phyloP scores from a whole-genome alignment of 179 eudicot genomes.

The Actinidia chinensis region DNA sequence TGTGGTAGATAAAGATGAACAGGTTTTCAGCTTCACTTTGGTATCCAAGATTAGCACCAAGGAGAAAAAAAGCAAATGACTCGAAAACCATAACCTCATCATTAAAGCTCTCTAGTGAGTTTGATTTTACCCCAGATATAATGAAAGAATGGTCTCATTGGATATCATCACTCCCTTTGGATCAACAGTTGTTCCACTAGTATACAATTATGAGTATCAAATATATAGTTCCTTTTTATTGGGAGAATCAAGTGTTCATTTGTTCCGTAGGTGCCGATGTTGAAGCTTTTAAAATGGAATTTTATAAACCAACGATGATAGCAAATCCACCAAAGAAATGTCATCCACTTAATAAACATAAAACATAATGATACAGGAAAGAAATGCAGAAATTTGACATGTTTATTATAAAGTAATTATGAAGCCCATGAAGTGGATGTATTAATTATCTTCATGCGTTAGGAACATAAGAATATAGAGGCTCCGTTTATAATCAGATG shows the following conservation, averaged over 20 bases:
- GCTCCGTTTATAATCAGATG: background rate
- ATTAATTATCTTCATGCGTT: background rate
- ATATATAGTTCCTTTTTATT: conserved; percentile 62
- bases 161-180: conserved; percentile 95
- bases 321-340: background rate
- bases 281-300: background rate
- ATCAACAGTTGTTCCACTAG: conserved; percentile 96
- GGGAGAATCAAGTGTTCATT: conserved; percentile 62
- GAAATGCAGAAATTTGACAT: background rate
- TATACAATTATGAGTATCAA: conserved; percentile 92
- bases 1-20: background rate
- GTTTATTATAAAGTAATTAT: background rate
- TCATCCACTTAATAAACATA: background rate
- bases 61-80: background rate
- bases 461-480: background rate
- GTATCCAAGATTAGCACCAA: background rate
- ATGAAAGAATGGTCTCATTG: conserved; percentile 71
- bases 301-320: background rate
- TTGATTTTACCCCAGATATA: conserved; percentile 69
- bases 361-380: background rate
- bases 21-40: background rate
- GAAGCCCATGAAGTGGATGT: background rate
- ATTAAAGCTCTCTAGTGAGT: conserved; percentile 66
- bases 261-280: conserved; percentile 42
- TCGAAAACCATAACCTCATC: conserved; percentile 45